Conservation (phyloP, 2,329 filamentous ascomycete genomes). For the Phyllosticta citribraziliensis region DNA sequence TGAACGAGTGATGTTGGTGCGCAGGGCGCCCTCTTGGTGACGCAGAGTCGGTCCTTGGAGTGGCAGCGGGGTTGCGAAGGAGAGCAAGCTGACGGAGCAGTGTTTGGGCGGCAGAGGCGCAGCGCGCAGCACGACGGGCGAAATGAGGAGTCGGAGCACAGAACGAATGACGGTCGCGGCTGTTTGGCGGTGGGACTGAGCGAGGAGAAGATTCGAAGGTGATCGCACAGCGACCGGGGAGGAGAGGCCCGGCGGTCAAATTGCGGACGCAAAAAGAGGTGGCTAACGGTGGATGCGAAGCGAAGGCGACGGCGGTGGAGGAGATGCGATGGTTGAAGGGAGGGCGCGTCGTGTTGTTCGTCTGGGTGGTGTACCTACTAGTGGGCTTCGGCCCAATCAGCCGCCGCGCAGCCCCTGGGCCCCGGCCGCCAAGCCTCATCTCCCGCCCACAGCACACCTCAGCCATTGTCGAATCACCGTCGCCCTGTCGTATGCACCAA, state of each 20-base stretch:
- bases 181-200: conserved; percentile 4
- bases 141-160: conserved; percentile 11
- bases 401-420: not conserved
- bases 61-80: not conserved
- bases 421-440: not conserved
- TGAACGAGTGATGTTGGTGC: not conserved
- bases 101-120: not conserved
- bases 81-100: not conserved
- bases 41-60: not conserved
- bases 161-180: conserved; percentile 10
- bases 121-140: not conserved
- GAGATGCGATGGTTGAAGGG: not conserved
- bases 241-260: not conserved
- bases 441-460: too few relatives aligned
- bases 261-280: not conserved
- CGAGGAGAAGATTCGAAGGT: not conserved
- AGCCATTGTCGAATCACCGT: not conserved
- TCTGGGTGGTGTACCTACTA: not conserved
- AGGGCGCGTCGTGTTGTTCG: not conserved
- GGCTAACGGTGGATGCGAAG: not conserved
- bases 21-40: not conserved
- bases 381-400: not conserved
- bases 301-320: not conserved
- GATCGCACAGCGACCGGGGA: not conserved
- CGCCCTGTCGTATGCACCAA: not conserved